A percentile compares a stretch with the other conserved stretches of the same genome.
phyloP scores from a whole-genome alignment of 768 basidiomycete genomes.

The Kwoniella botswanensis region DNA sequence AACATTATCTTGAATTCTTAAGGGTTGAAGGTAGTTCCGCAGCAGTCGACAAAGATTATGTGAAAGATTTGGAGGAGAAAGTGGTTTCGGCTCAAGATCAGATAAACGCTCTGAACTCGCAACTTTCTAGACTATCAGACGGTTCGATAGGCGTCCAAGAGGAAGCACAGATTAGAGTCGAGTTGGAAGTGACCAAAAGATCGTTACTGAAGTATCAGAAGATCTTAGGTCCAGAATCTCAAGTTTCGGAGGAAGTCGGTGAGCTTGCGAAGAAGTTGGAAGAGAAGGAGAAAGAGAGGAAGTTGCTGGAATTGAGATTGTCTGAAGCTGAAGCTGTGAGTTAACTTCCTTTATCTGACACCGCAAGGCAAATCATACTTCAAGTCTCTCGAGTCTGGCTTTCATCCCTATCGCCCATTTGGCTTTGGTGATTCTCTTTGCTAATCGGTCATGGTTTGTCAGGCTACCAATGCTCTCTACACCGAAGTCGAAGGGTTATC shows the following conservation, averaged over 20 bases:
- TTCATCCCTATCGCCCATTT: too few species aligned
- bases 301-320: constrained; percentile 67
- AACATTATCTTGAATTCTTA: constrained; percentile 75
- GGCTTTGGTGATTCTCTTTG: neutral
- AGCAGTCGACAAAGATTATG: constrained; percentile 54
- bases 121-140: constrained; percentile 16
- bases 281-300: constrained; percentile 72
- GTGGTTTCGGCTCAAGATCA: constrained; percentile 59
- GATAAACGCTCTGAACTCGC: constrained; percentile 34
- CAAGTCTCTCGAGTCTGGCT: too few species aligned
- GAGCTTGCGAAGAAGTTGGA: constrained; percentile 66
- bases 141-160: constrained; percentile 4
- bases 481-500: constrained; percentile 84
- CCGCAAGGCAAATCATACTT: too few species aligned
- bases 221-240: constrained; percentile 65
- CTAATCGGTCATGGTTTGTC: neutral
- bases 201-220: constrained; percentile 64
- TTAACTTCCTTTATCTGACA: too few species aligned
- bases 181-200: constrained; percentile 27
- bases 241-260: constrained; percentile 64
- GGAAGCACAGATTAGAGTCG: constrained; percentile 18
- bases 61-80: constrained; percentile 66
- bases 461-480: constrained; percentile 79
- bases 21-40: constrained; percentile 60
- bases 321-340: constrained; percentile 71